Percentiles rank a stretch among this genome's conserved stretches.
Evolutionary conservation across 176 grass and related monocot species (phyloP).

Genomic region (Aechmea fasciata): DNA sequence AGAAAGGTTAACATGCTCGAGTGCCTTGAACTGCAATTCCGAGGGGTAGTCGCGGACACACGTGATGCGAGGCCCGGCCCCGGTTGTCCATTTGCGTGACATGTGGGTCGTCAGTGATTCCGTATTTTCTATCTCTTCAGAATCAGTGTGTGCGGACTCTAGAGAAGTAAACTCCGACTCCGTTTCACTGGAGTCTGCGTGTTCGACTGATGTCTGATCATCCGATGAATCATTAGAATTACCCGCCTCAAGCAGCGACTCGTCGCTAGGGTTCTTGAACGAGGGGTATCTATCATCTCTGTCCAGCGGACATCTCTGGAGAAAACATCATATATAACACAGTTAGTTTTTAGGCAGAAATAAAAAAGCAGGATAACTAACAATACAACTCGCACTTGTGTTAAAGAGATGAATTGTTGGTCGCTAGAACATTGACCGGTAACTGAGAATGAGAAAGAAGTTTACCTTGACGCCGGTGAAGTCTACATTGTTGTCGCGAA

Average conservation of each 20-base stretch:
- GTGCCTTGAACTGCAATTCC: slow-evolving; percentile 71
- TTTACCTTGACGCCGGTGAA: slow-evolving; percentile 57
- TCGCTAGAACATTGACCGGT: neutral
- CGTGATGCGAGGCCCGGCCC: slow-evolving; percentile 61
- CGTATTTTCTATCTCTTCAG: neutral
- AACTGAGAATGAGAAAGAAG: neutral
- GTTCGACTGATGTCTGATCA: neutral
- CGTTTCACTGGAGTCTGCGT: slow-evolving; percentile 5
- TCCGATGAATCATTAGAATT: neutral
- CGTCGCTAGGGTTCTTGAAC: slow-evolving; percentile 4
- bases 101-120: slow-evolving; percentile 18
- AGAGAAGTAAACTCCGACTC: slow-evolving; percentile 11
- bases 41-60: slow-evolving; percentile 87
- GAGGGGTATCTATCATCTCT: slow-evolving; percentile 56
- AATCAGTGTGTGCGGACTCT: slow-evolving; percentile 10
- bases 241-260: neutral
- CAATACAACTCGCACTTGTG: too few species aligned
- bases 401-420: neutral
- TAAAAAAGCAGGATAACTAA: neutral
- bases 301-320: slow-evolving; percentile 50
- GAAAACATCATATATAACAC: slow-evolving; percentile 2
- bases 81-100: slow-evolving; percentile 62
- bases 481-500: slow-evolving; percentile 44
- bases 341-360: neutral
- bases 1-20: slow-evolving; percentile 95